Evolutionary conservation across 2,329 filamentous ascomycete genomes (phyloP), one percentile per base, ranked within the genome.

Genomic region (Claviceps humidiphila): DNA sequence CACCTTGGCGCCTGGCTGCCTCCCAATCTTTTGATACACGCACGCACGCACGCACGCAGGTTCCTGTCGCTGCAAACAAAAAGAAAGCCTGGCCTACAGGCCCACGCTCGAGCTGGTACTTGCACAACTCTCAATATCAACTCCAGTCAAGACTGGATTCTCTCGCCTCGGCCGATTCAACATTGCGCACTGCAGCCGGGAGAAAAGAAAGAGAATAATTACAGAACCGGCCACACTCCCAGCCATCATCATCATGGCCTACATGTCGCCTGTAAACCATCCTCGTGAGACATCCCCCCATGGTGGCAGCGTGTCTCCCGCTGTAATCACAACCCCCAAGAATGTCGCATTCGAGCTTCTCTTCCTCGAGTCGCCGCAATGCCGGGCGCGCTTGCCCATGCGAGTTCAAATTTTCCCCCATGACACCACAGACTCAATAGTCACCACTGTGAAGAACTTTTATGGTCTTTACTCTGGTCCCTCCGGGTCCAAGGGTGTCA

Each of bases 361-460:
- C 59, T 81, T 86, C 60, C 75, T 78, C 51, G 79, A 86, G 60
- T 77, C 79, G 37, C 80, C 81, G 55, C 79, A 84, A 64, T 81
- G 80, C 60, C 80, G 81, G 60, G 85, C 85, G 70, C 83, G 87
- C 64, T 74, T 90, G 59, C 86, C 87, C n/a, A 84, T 91, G 80
- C 77, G 86, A 62, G 86, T 91, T 51, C 87, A 94, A 63, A 96
- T 98, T 60, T 95, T 85, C 64, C 88, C 88, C 47, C 90, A 97
- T 69, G 93, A 98, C 73, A 90, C 88, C 50, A 97, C 91, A 22
- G 91, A 97, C 66, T 96, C 90, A 39, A 98, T 98, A 71, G 88
- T 97, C 58, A 93, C 89, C 14, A 97, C 93, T 1, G 91, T 97
- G 64, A 97, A 95, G 78, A 97, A 96, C 74, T 97, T 97, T 73